Percentiles rank a stretch among this genome's conserved stretches.
Conservation (phyloP, 2,329 filamentous ascomycete species). For the Verticillium dahliae region DNA sequence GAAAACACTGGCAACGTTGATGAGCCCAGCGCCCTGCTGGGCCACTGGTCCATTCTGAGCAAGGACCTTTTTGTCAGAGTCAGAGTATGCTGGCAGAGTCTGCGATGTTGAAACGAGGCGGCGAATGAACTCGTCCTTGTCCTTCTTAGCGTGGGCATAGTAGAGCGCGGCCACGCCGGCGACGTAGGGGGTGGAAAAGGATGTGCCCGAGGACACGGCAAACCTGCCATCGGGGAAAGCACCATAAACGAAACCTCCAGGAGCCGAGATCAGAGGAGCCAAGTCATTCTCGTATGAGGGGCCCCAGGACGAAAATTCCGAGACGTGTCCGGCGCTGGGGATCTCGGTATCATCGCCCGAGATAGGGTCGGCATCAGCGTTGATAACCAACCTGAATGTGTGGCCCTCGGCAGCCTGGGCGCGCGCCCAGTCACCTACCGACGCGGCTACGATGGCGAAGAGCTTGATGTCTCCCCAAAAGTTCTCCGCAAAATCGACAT, state of each 20-base stretch:
- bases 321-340: conserved; percentile 11
- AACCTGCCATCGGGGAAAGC: conserved; percentile 9
- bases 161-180: conserved; percentile 15
- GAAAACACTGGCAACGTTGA: conserved; percentile 11
- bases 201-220: conserved; percentile 14
- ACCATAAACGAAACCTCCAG: conserved; percentile 13
- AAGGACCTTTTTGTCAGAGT: background rate
- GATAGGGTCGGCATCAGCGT: conserved; percentile 6
- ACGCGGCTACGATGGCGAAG: conserved; percentile 8
- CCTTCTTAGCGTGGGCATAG: conserved; percentile 11
- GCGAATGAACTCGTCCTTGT: conserved; percentile 8
- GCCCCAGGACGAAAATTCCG: conserved; percentile 14
- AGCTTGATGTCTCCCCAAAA: background rate
- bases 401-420: conserved; percentile 4
- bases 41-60: conserved; percentile 6
- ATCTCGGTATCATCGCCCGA: conserved; percentile 3
- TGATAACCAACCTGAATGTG: conserved; percentile 8
- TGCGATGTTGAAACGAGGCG: conserved; percentile 8
- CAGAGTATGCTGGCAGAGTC: conserved; percentile 7
- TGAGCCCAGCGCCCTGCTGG: conserved; percentile 14
- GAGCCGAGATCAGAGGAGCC: conserved; percentile 9
- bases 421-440: conserved; percentile 9
- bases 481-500: background rate
- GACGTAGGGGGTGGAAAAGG: conserved; percentile 14
- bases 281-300: conserved; percentile 16